phyloP scores from a whole-genome alignment of 768 basidiomycete species.

The Kwoniella botswanensis region DNA sequence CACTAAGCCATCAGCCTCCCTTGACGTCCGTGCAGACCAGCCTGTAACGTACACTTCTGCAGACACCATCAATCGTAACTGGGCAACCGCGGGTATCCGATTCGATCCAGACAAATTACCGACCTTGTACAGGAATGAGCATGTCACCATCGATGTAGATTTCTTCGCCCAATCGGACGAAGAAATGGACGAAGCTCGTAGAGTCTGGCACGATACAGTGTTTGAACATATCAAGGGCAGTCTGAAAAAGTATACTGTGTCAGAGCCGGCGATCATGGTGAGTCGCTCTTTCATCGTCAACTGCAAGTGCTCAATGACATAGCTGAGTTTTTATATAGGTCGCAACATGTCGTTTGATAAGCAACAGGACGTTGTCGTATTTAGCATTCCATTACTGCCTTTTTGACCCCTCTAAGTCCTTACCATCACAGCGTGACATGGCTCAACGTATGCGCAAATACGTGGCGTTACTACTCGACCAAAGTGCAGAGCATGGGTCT shows the following conservation, averaged over 20 bases:
- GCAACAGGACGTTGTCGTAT: conserved; percentile 4
- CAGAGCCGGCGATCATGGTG: not conserved
- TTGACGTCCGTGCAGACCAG: no score
- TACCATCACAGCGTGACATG: not conserved
- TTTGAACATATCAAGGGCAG: not conserved
- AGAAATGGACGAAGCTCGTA: not conserved
- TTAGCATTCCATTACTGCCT: conserved; percentile 4
- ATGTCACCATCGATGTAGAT: not conserved
- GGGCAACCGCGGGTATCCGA: not conserved
- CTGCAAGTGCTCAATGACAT: no score
- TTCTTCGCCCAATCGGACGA: not conserved
- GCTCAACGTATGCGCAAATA: not conserved
- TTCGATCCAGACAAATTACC: not conserved
- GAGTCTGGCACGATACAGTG: not conserved
- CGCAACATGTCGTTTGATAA: not conserved
- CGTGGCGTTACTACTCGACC: not conserved
- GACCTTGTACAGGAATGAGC: not conserved
- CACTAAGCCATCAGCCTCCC: no score
- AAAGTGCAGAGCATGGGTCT: not conserved
- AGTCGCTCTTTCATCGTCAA: not conserved
- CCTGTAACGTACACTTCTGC: not conserved
- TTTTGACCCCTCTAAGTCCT: not conserved
- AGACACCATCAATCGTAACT: not conserved
- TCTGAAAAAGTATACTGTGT: not conserved
- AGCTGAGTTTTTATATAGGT: not conserved